phyloP scores from a whole-genome alignment of 345 rosid species.

The Cardamine occulta region DNA sequence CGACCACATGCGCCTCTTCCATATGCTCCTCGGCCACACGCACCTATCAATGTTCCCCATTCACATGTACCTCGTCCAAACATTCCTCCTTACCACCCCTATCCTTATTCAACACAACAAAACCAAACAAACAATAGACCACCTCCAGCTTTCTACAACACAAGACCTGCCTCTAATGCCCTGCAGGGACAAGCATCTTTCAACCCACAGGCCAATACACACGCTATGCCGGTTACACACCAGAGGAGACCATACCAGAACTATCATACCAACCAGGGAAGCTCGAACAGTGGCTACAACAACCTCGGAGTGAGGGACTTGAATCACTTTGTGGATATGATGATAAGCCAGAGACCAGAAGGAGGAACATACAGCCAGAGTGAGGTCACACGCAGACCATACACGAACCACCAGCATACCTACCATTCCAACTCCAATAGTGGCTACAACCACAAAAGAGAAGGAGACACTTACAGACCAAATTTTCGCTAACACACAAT shows the following conservation, averaged over 20 bases:
- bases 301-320: slow-evolving; percentile 36
- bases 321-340: slow-evolving; percentile 37
- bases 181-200: slow-evolving; percentile 40
- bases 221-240: slow-evolving; percentile 33
- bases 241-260: slow-evolving; percentile 36
- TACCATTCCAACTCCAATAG: slow-evolving; percentile 20
- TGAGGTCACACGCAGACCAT: slow-evolving; percentile 2
- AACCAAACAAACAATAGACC: slow-evolving; percentile 34
- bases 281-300: slow-evolving; percentile 37
- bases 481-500: slow-evolving; percentile 31
- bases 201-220: slow-evolving; percentile 25
- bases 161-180: slow-evolving; percentile 42
- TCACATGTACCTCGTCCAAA: slow-evolving; percentile 28
- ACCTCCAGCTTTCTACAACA: slow-evolving; percentile 32
- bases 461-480: slow-evolving; percentile 32
- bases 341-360: slow-evolving; percentile 27
- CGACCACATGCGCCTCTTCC: neutral
- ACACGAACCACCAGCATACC: slow-evolving; percentile 32
- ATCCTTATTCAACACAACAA: slow-evolving; percentile 33
- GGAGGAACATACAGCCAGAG: slow-evolving; percentile 31
- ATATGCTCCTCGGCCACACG: slow-evolving; percentile 1
- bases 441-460: slow-evolving; percentile 32
- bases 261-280: slow-evolving; percentile 31
- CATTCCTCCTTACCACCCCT: slow-evolving; percentile 16
- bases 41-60: too few relatives aligned